Base-by-base conservation (phyloP, 1,139 yeast species). In the Protomyces inouyei region DNA sequence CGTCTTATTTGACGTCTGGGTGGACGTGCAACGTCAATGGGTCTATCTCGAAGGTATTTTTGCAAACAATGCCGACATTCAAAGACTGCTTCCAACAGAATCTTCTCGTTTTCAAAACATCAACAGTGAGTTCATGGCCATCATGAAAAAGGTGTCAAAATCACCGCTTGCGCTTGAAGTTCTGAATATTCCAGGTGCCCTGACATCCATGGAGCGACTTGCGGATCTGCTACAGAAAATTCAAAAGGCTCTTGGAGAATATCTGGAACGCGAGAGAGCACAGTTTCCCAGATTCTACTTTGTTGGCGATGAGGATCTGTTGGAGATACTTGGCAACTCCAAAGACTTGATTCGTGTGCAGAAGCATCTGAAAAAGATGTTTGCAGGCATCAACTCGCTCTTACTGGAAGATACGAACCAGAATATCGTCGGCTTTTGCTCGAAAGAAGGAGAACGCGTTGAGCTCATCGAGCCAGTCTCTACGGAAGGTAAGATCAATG, bases 11-110 rank as follows among this genome's bases (percentile, higher is more conserved):
- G 91, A 86, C 69, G 72, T 76, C 0, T 91, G 97, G 95, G 80
- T 87, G 52, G 96, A 89, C 56, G 89, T 86, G 1, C 98, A 93
- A 73, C 78, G 87, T n/a, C 90, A 87, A 70, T 92, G 96, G 96
- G 83, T 89, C 1, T 90, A 92, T 71, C 79, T 92, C 23, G 87
- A 84, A 68, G 97, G 96, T 0, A 84, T 91, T 0, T 87, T 93
- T 72, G 68, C 70, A 36, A 74, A 77, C 0, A 83, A 82, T 64
- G 77, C 79, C 0, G 91, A 87, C 53, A 83, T 92, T 35, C 79
- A 81, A 60, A 79, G 77, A 38, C 76, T 89, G 2, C 76, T 92
- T 12, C 95, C 96, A 0, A 74, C 83, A 3, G 98, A 91, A 70
- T 78, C 86, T 0, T 75, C 87, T 0, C 77, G 95, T 54, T 92